Conservation (phyloP, 306 rosid species). For the Sophora flavescens region DNA sequence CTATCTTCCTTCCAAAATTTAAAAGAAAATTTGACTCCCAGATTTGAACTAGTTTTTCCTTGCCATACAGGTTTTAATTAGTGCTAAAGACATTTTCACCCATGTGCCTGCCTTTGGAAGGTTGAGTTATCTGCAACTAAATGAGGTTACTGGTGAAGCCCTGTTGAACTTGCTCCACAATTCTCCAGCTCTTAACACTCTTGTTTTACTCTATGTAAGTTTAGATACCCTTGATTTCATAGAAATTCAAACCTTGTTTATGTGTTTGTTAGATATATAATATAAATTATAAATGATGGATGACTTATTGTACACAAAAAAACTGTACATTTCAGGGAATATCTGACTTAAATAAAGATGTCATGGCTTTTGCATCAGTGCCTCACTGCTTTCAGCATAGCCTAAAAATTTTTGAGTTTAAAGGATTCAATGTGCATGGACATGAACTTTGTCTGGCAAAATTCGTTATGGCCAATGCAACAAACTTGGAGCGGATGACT, state of each 20-base stretch:
- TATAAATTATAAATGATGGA: not conserved
- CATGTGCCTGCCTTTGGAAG: constrained; percentile 45
- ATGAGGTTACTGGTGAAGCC: constrained; percentile 51
- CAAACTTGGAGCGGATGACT: constrained; percentile 41
- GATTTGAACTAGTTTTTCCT: not conserved
- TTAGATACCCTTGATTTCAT: not conserved
- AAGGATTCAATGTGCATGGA: constrained; percentile 42
- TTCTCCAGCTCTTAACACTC: constrained; percentile 49
- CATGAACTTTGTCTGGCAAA: constrained; percentile 46
- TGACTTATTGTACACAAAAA: not conserved
- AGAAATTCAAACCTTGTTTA: constrained; percentile 10
- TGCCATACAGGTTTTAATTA: constrained; percentile 37
- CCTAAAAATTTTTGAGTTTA: constrained; percentile 41
- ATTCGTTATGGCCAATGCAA: constrained; percentile 45
- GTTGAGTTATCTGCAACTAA: constrained; percentile 48
- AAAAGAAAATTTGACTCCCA: not conserved
- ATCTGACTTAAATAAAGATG: constrained; percentile 43
- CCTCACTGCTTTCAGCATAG: constrained; percentile 50
- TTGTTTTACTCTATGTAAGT: constrained; percentile 56
- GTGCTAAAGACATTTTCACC: constrained; percentile 32
- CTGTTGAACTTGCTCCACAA: constrained; percentile 47
- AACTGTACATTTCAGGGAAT: constrained; percentile 52
- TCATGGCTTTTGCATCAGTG: constrained; percentile 24
- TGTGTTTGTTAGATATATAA: not conserved
- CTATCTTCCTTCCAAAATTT: not conserved